These are phyloP conservation scores for Brachypodium distachyon DNA, from an alignment of 202 grass and related monocot genomes.

Conservation along the genomic window DNA sequence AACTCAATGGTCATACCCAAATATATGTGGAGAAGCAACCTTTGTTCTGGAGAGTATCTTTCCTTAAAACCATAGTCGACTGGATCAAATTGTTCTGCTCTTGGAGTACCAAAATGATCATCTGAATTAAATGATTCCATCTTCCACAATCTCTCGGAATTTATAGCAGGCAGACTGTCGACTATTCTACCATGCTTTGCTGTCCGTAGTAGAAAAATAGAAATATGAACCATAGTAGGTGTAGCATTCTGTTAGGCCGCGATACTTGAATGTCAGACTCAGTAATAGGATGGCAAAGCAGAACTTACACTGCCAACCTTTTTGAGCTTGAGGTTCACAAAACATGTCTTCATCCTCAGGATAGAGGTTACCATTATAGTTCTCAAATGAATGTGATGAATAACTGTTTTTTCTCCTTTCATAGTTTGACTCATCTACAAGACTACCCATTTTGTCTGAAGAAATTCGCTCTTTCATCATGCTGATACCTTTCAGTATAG, in stretches of 20 bases:
- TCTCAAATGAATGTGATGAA: slow-evolving; percentile 20
- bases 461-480: slow-evolving; percentile 23
- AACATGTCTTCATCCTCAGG: slow-evolving; percentile 31
- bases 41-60: slow-evolving; percentile 24
- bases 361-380: slow-evolving; percentile 26
- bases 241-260: slow-evolving; percentile 6
- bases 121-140: slow-evolving; percentile 24
- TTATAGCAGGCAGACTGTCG: slow-evolving; percentile 22
- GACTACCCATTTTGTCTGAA: slow-evolving; percentile 9
- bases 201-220: slow-evolving; percentile 24
- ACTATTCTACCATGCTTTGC: slow-evolving; percentile 21
- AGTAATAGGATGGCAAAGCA: slow-evolving; percentile 6
- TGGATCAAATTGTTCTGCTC: slow-evolving; percentile 20
- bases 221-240: not conserved
- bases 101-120: slow-evolving; percentile 24
- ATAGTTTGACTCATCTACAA: slow-evolving; percentile 24
- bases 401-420: slow-evolving; percentile 20
- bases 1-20: slow-evolving; percentile 6
- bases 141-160: slow-evolving; percentile 35
- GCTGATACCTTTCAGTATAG: slow-evolving; percentile 27
- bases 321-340: slow-evolving; percentile 16
- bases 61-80: slow-evolving; percentile 32
- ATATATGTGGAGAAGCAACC: slow-evolving; percentile 28
- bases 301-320: slow-evolving; percentile 43
- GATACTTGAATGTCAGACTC: not conserved